A percentile compares a stretch with the other conserved stretches of the same genome.
Evolutionary conservation across 2,329 filamentous ascomycete genomes (phyloP).

Genomic region (Penicillium sp.): DNA sequence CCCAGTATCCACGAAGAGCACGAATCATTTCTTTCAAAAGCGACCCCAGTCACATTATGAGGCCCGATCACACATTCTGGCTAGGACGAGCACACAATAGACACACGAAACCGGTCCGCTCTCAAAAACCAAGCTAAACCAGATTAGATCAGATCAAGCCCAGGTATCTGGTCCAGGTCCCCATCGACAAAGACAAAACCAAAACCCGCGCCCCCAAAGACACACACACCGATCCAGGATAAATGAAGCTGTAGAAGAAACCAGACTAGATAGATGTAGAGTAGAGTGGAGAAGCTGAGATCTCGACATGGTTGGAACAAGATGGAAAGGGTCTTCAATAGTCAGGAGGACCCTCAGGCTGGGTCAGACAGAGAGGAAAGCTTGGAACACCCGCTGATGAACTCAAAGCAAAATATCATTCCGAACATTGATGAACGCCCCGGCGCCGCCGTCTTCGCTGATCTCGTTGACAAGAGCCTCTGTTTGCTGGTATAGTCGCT

Average conservation of each 20-base stretch:
- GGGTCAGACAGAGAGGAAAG: not conserved
- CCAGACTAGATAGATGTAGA: not conserved
- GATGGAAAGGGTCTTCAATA: not conserved
- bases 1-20: too few species aligned
- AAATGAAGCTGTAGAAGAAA: not conserved
- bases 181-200: not conserved
- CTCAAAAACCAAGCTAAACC: not conserved
- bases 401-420: slow-evolving; percentile 49
- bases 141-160: not conserved
- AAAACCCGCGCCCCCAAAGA: not conserved
- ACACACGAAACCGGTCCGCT: not conserved
- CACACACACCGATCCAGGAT: not conserved
- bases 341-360: not conserved
- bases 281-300: not conserved
- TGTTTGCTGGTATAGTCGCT: slow-evolving; percentile 83
- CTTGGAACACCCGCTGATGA: not conserved
- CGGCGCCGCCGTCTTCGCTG: slow-evolving; percentile 74
- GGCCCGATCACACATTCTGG: slow-evolving; percentile 12
- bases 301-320: not conserved
- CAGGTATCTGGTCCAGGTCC: not conserved
- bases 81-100: slow-evolving; percentile 4
- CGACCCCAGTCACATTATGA: not conserved
- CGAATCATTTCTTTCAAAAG: not conserved
- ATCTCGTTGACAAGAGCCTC: slow-evolving; percentile 82
- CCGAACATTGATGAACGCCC: slow-evolving; percentile 76